Base-by-base conservation (phyloP, 129 eudicot genomes). In the Pittosporum tobira region DNA sequence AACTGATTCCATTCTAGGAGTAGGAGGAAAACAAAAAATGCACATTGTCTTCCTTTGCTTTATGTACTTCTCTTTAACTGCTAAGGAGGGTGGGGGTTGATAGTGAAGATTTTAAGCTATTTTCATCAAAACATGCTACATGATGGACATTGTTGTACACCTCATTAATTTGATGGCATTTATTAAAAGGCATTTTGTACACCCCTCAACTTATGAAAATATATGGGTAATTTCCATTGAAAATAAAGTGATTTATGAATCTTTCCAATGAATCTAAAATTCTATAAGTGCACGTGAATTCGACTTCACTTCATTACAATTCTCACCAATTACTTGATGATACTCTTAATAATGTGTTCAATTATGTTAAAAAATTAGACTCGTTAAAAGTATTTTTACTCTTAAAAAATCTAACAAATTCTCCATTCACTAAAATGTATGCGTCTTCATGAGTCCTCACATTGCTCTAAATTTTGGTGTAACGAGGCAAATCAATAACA, bases 51-150 rank as follows among this genome's bases (percentile, higher is more conserved):
- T 40, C 45, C n/a, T 6, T 40, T 10, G 45, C 45, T 40, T 40
- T 40, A 40, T 40, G 45, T 2, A 40, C 11, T 40, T 40, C 4
- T 40, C 31, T n/a, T n/a, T n/a, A n/a, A n/a, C n/a, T 19, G 44
- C 21, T 30, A 2, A 16, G 38, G 10, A 52, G 45, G 18, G 7
- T 54, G n/a, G n/a, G n/a, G n/a, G n/a, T n/a, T n/a, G n/a, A n/a
- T n/a, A n/a, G n/a, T n/a, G 45, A 31, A 55, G 61, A 55, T 55
- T 19, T 55, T 55, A 55, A 18, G 27, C n/a, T 22, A n/a, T 31
- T 31, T 55, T 55, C 45, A 55, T 31, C 61, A 55, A 55, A 55
- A 55, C 61, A 54, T 54, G 59, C 25, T 54, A 54, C 59, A 54
- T 54, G 59, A 28, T 54, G 40, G 4, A 55, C 61, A 55, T n/a